phyloP scores from a whole-genome alignment of 2,329 filamentous ascomycete genomes.

The Paraphoma sp. region DNA sequence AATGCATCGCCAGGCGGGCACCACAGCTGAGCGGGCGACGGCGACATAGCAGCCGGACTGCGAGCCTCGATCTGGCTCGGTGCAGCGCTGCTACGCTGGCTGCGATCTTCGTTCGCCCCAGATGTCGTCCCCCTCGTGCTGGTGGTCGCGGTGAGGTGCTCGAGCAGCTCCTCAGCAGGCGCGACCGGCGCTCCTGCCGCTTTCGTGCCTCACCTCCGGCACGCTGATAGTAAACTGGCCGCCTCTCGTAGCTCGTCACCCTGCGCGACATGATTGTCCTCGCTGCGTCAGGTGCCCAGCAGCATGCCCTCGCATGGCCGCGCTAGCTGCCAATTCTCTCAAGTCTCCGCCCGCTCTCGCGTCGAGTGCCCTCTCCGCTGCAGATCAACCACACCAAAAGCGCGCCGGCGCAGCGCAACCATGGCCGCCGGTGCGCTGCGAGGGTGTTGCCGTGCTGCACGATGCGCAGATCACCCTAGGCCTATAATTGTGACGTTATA shows the following conservation, averaged over 20 bases:
- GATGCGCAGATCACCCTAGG: conserved; percentile 36
- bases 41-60: background rate
- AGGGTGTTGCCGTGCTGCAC: conserved; percentile 29
- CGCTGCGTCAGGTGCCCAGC: conserved; percentile 14
- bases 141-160: background rate
- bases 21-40: too few relatives aligned
- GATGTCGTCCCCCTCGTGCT: background rate
- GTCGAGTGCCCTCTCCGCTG: conserved; percentile 10
- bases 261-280: background rate
- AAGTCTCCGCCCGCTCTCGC: conserved; percentile 7
- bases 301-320: conserved; percentile 9
- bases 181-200: conserved; percentile 8
- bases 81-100: background rate
- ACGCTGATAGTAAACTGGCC: conserved; percentile 10
- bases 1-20: too few relatives aligned
- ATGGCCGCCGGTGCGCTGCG: conserved; percentile 15
- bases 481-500: conserved; percentile 30
- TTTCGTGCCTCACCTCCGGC: conserved; percentile 10
- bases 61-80: background rate
- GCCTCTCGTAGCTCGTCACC: conserved; percentile 7
- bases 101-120: background rate
- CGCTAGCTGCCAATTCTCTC: background rate
- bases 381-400: conserved; percentile 19
- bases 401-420: conserved; percentile 11
- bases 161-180: conserved; percentile 4